Base-by-base conservation (phyloP, 2,329 filamentous ascomycete genomes). In the Penicillium sp. region DNA sequence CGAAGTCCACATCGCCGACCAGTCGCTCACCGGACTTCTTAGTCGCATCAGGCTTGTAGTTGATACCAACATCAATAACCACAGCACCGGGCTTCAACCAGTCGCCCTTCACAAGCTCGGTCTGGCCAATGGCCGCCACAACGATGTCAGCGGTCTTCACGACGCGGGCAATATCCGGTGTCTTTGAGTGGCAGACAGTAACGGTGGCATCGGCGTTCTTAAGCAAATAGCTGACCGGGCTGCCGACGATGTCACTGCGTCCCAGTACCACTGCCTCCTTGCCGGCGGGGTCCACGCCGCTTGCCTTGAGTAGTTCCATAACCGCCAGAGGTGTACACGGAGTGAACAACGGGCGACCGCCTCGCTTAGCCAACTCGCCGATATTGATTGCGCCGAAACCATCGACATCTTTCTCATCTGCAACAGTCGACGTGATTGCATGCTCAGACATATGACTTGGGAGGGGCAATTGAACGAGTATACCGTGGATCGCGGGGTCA, bases 271-370 rank as follows among this genome's bases (percentile, higher is more conserved):
- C 93, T 34, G 94, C 94, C 65, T 93, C 88, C 82, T 97, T 97
- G 65, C 94, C 94, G 51, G 83, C 84, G 51, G 94, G 80, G 52
- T 95, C 85, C 39, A 99, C 84, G 8, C 91, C 92, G 21, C 88
- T 86, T 73, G 94, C 90, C 71, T 90, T 77, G 56, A 99, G 80
- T 64, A 99, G 82, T 40, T 90, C 89, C 92, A 99, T 97, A 69
- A 97, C 90, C 68, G 94, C 94, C 79, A 97, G 93, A 50, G 94
- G 94, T 2, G 94, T 99, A 82, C 94, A 99, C 45, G 94, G 94
- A 41, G 89, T 85, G 77, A 99, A 99, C 59, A 90, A 81, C 45
- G 94, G 94, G 62, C 84, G 85, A 42, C 94, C 94, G 48, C 94
- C 93, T 66, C 91, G 87, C 83, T 99, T 99, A 66, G 94, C 92